Evolutionary conservation across 1,139 yeast species (phyloP).

Genomic region (Debaryomyces nepalensis): DNA sequence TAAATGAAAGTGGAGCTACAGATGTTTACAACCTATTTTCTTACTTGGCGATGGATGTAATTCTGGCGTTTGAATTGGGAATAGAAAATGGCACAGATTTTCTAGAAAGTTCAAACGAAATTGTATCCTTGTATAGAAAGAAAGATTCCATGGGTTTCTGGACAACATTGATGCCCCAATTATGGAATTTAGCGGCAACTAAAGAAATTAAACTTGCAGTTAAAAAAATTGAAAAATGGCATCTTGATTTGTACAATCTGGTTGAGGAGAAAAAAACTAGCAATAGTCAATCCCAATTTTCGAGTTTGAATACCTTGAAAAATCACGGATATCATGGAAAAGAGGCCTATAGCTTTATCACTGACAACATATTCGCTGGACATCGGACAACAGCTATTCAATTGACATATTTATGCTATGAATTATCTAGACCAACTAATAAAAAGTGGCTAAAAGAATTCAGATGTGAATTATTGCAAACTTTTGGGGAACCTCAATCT

Average conservation of each 20-base stretch:
- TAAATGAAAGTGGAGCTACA: conserved; percentile 32
- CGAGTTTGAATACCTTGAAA: conserved; percentile 42
- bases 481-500: conserved; percentile 36
- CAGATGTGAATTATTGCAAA: conserved; percentile 44
- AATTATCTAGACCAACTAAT: conserved; percentile 57
- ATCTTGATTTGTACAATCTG: conserved; percentile 42
- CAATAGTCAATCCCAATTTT: conserved; percentile 24
- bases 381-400: conserved; percentile 78
- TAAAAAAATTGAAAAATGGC: conserved; percentile 54
- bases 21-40: conserved; percentile 68
- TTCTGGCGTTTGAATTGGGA: conserved; percentile 66
- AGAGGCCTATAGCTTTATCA: conserved; percentile 44
- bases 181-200: conserved; percentile 56
- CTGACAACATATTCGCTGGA: conserved; percentile 61
- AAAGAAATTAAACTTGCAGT: conserved; percentile 43
- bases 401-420: conserved; percentile 63
- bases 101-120: conserved; percentile 40
- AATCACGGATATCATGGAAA: conserved; percentile 36
- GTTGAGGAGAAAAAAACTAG: conserved; percentile 35
- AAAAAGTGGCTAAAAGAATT: conserved; percentile 46
- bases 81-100: conserved; percentile 47
- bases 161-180: conserved; percentile 64
- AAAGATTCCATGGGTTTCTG: conserved; percentile 72
- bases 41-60: conserved; percentile 74
- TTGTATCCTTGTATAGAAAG: conserved; percentile 53